Evolutionary conservation across 805 yeast species (phyloP), one percentile per base, ranked within the genome.

Genomic region (Yamadazyma sp.): DNA sequence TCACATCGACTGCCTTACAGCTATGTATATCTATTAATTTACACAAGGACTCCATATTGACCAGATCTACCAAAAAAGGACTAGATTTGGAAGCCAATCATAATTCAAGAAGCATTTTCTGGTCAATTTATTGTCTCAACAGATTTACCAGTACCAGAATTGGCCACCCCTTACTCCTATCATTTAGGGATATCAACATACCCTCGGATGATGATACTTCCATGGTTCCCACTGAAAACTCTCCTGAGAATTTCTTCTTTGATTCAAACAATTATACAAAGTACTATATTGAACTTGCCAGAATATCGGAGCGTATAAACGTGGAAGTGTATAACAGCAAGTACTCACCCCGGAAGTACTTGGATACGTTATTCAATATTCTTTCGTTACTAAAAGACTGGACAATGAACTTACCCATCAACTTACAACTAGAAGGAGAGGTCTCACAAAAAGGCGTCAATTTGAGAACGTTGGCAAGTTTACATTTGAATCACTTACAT

Each of bases 401-500:
- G 64, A 48, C 44, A 6, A 37, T 45, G 14, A 35, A 30, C 8
- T 28, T 57, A 11, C 64, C 64, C 6, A 38, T 26, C 2, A 30
- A 42, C 23, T 41, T 59, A 10, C 41, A 37, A 28, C 33, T 59
- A 6, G 40, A 43, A 27, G 33, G 50, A 3, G 48, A 54, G 4
- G 21, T 40, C 13, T 24, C 32, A 6, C 32, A 30, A 10, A 25
- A 39, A 13, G 21, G 34, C 18, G 38, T 42, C 11, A 32, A 40
- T 39, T 46, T 49, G 21, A 36, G 64, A 12, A 42, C 53, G 19
- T 42, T 55, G 3, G 54, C 51, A 22, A 49, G 59, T 12, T 36
- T 59, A 21, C 62, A 59, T 33, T 51, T 57, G 40, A 59, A 59
- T 29, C 56, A 57, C 33, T 41, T 56, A 4, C 64, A 59, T 41